Evolutionary conservation across 495 filamentous ascomycete species (phyloP).

Genomic region (Mycothermus thermophilus): DNA sequence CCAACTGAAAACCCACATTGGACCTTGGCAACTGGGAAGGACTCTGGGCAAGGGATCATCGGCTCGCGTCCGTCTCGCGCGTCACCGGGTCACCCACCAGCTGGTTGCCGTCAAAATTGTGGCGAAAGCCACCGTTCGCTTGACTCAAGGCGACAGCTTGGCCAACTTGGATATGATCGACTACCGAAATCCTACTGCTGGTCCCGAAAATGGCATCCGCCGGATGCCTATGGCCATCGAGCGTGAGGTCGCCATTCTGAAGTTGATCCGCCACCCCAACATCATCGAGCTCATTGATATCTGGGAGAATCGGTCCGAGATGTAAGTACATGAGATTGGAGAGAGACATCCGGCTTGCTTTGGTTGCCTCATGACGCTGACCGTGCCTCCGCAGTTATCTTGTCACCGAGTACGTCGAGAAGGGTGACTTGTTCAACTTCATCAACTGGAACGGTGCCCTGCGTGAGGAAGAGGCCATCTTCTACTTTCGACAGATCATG

Average conservation of each 20-base stretch:
- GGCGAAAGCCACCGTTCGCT: slow-evolving; percentile 55
- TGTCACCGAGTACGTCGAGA: slow-evolving; percentile 88
- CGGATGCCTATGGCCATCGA: slow-evolving; percentile 78
- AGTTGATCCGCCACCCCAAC: slow-evolving; percentile 83
- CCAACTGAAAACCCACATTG: slow-evolving; percentile 59
- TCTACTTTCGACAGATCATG: slow-evolving; percentile 83
- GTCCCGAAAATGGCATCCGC: slow-evolving; percentile 36
- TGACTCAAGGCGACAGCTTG: slow-evolving; percentile 62
- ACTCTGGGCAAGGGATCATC: slow-evolving; percentile 77
- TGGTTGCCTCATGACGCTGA: slow-evolving; percentile 10
- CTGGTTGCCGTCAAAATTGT: slow-evolving; percentile 90
- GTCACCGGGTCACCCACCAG: slow-evolving; percentile 59
- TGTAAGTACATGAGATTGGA: too few relatives aligned
- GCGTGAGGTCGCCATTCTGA: slow-evolving; percentile 89
- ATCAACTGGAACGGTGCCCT: slow-evolving; percentile 55
- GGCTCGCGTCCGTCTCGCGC: slow-evolving; percentile 67
- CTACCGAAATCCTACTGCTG: slow-evolving; percentile 24
- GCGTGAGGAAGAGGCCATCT: slow-evolving; percentile 63
- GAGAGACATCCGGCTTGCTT: too few relatives aligned
- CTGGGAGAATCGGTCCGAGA: slow-evolving; percentile 87
- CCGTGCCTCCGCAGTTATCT: slow-evolving; percentile 53
- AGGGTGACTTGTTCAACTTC: slow-evolving; percentile 80
- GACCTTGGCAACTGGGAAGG: slow-evolving; percentile 82
- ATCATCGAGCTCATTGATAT: slow-evolving; percentile 86
- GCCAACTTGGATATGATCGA: slow-evolving; percentile 50